These are phyloP conservation scores for Teunomyces stri DNA, from an alignment of 805 yeast species.

Conservation along the genomic window DNA sequence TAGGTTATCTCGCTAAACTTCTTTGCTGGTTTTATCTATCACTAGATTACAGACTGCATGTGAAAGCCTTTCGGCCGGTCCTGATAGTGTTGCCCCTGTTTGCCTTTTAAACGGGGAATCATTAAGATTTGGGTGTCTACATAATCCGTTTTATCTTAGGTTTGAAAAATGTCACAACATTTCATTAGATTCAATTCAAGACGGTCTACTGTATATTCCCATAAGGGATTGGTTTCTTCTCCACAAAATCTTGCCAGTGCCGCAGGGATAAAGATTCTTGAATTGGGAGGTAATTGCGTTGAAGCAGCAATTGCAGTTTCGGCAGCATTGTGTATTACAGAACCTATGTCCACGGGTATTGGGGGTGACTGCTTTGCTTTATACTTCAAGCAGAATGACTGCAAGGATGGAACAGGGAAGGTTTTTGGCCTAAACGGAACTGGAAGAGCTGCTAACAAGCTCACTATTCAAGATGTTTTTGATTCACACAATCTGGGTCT, in stretches of 20 bases:
- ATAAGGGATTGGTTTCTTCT: slow-evolving; percentile 70
- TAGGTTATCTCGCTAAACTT: too few species aligned
- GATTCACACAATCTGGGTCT: slow-evolving; percentile 38
- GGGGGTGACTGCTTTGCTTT: slow-evolving; percentile 70
- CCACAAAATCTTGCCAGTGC: slow-evolving; percentile 76
- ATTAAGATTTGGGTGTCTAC: too few species aligned
- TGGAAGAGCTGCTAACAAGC: slow-evolving; percentile 60
- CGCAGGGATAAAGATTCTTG: slow-evolving; percentile 65
- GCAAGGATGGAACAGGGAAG: slow-evolving; percentile 36
- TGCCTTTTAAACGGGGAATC: too few species aligned
- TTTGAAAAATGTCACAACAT: slow-evolving; percentile 1
- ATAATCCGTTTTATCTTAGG: neutral
- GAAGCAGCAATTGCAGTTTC: slow-evolving; percentile 63
- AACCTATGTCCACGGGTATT: slow-evolving; percentile 61
- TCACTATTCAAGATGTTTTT: slow-evolving; percentile 48
- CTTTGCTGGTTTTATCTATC: too few species aligned
- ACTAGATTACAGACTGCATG: neutral
- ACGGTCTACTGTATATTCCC: slow-evolving; percentile 71
- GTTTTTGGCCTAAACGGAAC: slow-evolving; percentile 74
- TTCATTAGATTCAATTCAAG: slow-evolving; percentile 47
- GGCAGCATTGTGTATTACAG: slow-evolving; percentile 54
- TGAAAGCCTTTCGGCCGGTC: neutral
- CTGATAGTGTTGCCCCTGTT: neutral
- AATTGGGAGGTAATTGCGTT: slow-evolving; percentile 70
- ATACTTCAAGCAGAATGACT: slow-evolving; percentile 41